Base-by-base conservation (phyloP, 805 yeast genomes). In the Pichia deserticola region DNA sequence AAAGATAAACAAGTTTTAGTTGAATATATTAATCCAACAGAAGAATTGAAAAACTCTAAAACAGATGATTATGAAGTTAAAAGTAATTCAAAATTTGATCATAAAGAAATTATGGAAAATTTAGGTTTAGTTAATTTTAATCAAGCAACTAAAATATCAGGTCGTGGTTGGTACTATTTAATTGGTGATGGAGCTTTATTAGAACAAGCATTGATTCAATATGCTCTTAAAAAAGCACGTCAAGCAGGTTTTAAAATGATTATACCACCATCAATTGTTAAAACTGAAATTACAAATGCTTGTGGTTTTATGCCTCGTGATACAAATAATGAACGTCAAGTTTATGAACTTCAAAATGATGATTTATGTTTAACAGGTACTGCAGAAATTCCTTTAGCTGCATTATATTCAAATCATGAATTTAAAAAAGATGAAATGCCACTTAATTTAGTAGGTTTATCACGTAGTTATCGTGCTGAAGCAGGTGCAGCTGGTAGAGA, bases 231-330 rank as follows among this genome's bases (percentile, higher is more conserved):
- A 35, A 66, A 72, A 48, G 96, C 97, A 4, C 70, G 87, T 42
- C 58, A 67, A 42, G 61, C 71, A 9, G 96, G 95, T 0, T 93
- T 86, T 67, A 65, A 66, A 35, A 76, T 84, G 76, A 79, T 83
- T 9, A 65, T 79, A 10, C 97, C 98, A 0, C 99, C 99, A 2
- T 78, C 95, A 0, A 78, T 93, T 13, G 96, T 90, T 3, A 79
- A 85, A 56, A 71, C 80, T 20, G 95, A 86, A 54, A 71, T 88
- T 5, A 81, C 90, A 0, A 71, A 75, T 55, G 97, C 97, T 0
- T 93, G 99, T 71, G 99, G 99, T 0, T 93, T 90, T 69, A 81
- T 84, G 60, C 99, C 99, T 11, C 78, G 95, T 52, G 98, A 93
- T 60, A 83, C 81, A 57, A 85, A 86, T 56, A 81, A 82, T 52